Conservation (phyloP, 2,329 filamentous ascomycete genomes). For the Paecilomyces niveus region DNA sequence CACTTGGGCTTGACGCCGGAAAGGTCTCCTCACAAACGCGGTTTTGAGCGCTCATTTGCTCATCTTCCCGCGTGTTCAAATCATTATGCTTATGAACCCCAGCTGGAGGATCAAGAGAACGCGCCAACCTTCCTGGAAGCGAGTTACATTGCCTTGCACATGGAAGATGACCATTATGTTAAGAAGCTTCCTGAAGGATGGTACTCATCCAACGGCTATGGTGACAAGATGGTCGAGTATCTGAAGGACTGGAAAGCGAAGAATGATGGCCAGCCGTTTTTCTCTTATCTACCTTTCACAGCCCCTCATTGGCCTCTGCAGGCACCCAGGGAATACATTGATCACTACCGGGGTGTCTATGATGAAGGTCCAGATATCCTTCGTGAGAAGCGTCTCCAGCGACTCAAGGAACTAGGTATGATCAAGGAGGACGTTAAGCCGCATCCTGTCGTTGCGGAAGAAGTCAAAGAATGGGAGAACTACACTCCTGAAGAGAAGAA, state of each 20-base stretch:
- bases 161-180: constrained; percentile 39
- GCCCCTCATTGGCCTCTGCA: constrained; percentile 60
- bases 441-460: constrained; percentile 31
- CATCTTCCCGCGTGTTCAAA: constrained; percentile 56
- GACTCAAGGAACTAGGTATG: constrained; percentile 52
- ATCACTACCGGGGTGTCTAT: constrained; percentile 54
- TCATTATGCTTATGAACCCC: constrained; percentile 49
- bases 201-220: constrained; percentile 50
- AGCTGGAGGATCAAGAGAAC: constrained; percentile 32
- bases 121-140: constrained; percentile 36
- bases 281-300: constrained; percentile 55
- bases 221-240: constrained; percentile 18
- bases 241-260: not conserved
- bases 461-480: constrained; percentile 38
- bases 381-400: constrained; percentile 45
- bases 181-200: constrained; percentile 44
- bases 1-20: constrained; percentile 55
- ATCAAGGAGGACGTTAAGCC: constrained; percentile 40
- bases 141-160: constrained; percentile 37
- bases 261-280: constrained; percentile 43
- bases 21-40: constrained; percentile 48
- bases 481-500: constrained; percentile 31
- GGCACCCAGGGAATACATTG: constrained; percentile 48
- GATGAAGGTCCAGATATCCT: constrained; percentile 55
- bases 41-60: constrained; percentile 54